A percentile compares a stretch with the other conserved stretches of the same genome.
phyloP scores from a whole-genome alignment of 768 basidiomycete species.

The Pulveroboletus sp. region DNA sequence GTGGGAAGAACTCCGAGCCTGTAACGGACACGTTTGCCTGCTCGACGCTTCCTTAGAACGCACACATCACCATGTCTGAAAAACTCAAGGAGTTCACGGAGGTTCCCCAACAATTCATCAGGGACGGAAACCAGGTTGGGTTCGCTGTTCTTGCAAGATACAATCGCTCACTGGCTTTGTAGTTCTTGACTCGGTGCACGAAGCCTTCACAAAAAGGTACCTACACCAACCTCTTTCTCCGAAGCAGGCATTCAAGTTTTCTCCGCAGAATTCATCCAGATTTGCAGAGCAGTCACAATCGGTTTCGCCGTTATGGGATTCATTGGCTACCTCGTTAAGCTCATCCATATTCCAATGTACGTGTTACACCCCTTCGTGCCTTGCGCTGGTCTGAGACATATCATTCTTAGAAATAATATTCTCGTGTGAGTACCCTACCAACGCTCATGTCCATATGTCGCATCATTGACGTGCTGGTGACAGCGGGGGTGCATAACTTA shows the following conservation, averaged over 20 bases:
- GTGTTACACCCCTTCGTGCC: conserved; percentile 34
- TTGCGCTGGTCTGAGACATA: conserved; percentile 14
- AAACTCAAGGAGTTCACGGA: conserved; percentile 88
- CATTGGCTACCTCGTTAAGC: conserved; percentile 98
- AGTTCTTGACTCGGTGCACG: conserved; percentile 97
- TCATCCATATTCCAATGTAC: conserved; percentile 97
- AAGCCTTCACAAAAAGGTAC: conserved; percentile 95
- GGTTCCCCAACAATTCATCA: conserved; percentile 86
- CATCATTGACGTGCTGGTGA: conserved; percentile 24
- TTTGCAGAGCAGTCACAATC: conserved; percentile 93
- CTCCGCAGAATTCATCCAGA: conserved; percentile 88
- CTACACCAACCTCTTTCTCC: background rate
- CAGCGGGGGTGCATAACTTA: conserved; percentile 72
- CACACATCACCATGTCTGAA: conserved; percentile 68
- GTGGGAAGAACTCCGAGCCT: conserved; percentile 25
- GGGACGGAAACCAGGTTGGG: conserved; percentile 81
- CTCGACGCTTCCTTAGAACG: conserved; percentile 13
- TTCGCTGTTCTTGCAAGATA: too few relatives aligned
- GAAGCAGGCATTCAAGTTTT: conserved; percentile 1
- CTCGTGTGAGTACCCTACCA: conserved; percentile 71
- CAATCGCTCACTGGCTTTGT: conserved; percentile 4
- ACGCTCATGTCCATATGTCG: background rate
- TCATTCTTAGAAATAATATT: conserved; percentile 79
- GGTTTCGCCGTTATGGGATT: conserved; percentile 99
- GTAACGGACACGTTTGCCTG: conserved; percentile 29